Conservation (phyloP, 805 yeast genomes). For the Kregervanrija delftensis region DNA sequence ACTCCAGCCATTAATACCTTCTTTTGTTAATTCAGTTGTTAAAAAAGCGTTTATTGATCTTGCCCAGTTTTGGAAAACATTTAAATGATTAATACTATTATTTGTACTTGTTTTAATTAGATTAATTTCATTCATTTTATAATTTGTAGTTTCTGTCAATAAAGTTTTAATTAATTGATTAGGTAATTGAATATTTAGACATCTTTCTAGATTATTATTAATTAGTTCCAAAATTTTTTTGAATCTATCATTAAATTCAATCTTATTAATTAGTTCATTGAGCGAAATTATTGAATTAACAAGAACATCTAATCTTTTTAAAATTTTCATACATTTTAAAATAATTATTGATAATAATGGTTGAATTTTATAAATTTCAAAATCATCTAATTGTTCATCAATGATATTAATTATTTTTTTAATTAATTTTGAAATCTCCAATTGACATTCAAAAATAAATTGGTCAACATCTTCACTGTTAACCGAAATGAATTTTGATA, state of each 20-base stretch:
- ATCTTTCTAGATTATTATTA: conserved; percentile 12
- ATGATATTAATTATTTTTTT: conserved; percentile 23
- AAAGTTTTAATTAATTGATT: conserved; percentile 12
- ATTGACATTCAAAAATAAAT: conserved; percentile 23
- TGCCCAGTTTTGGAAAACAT: conserved; percentile 20
- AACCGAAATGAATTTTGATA: neutral
- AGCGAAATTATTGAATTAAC: conserved; percentile 18
- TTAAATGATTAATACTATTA: conserved; percentile 4
- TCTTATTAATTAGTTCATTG: conserved; percentile 13
- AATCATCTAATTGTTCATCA: conserved; percentile 26
- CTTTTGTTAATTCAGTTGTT: conserved; percentile 11
- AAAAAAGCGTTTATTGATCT: conserved; percentile 14
- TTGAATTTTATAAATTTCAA: conserved; percentile 19
- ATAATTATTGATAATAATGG: conserved; percentile 21
- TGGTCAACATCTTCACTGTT: conserved; percentile 17
- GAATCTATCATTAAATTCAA: conserved; percentile 20
- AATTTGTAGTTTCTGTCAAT: conserved; percentile 6
- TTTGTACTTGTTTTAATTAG: conserved; percentile 11
- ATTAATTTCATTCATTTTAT: conserved; percentile 7
- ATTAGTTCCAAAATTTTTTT: conserved; percentile 18
- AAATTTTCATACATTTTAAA: conserved; percentile 21
- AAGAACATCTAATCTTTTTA: conserved; percentile 13
- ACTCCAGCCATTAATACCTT: conserved; percentile 25
- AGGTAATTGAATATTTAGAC: conserved; percentile 13
- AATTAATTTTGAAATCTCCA: conserved; percentile 22